Evolutionary conservation across 164 flowering plant genomes (phyloP), one percentile per base, ranked within the genome.

Genomic region (Akebia trifoliata): DNA sequence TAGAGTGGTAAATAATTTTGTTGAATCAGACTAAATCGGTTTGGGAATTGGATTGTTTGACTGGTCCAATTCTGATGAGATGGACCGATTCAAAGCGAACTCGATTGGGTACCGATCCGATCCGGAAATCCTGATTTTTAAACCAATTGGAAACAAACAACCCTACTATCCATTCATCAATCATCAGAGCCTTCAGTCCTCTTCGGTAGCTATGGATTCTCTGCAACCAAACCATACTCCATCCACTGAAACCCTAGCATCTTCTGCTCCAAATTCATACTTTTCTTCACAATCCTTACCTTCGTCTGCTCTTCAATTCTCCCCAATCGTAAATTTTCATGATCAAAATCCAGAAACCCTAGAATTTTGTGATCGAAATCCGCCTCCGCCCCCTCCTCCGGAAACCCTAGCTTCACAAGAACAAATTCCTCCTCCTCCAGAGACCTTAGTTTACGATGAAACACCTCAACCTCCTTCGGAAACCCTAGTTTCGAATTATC

Each of bases 141-240:
- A n/a, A n/a, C n/a, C n/a, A n/a, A n/a, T n/a, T n/a, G n/a, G n/a
- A n/a, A n/a, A n/a, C n/a, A n/a, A n/a, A n/a, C n/a, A n/a, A n/a
- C n/a, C n/a, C n/a, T n/a, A n/a, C n/a, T n/a, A n/a, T n/a, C n/a
- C n/a, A n/a, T n/a, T n/a, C n/a, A n/a, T n/a, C n/a, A n/a, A n/a
- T 11, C 14, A 1, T 15, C 34, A 5, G 14, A 24, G 3, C 22
- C 22, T 25, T 12, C 46, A 25, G 10, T 38, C 45, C 9, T 38
- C n/a, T n/a, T 39, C 20, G 0, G 40, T 7, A 21, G 30, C 49
- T 38, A 60, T 60, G 64, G 64, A 60, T 38, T 60, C 64, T 30
- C 40, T 50, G 30, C 56, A 50, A 40, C 48, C 57, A 20, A 60
- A 50, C 24, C 57, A 42, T 20, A 34, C 44, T 34, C 17, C 7